Percentiles rank a stretch among this genome's conserved stretches.
phyloP scores from a whole-genome alignment of 768 basidiomycete species.

The Lenzites betulinus region DNA sequence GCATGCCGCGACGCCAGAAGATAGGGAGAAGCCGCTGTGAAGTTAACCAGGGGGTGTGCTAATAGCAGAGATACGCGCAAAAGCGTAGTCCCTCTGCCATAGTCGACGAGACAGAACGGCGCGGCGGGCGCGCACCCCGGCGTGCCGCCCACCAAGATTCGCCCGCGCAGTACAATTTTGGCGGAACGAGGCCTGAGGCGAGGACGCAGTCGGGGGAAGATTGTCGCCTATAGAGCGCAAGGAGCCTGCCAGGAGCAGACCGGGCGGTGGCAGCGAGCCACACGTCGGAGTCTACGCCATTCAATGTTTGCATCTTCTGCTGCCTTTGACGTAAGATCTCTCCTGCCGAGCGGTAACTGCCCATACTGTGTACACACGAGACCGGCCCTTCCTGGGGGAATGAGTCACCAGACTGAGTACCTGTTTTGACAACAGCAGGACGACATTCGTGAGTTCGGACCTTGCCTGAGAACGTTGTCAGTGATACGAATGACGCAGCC shows the following conservation, averaged over 20 bases:
- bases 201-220: constrained; percentile 4
- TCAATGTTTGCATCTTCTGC: constrained; percentile 7
- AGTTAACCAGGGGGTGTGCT: not conserved
- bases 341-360: constrained; percentile 11
- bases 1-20: constrained; percentile 12
- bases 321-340: constrained; percentile 17
- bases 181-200: not conserved
- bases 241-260: not conserved
- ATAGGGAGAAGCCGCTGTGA: constrained; percentile 11
- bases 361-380: constrained; percentile 9
- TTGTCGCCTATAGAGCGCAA: constrained; percentile 6
- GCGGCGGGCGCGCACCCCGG: constrained; percentile 16
- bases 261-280: constrained; percentile 8
- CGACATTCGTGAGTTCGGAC: constrained; percentile 2
- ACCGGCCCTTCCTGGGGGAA: not conserved
- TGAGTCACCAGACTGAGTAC: constrained; percentile 13
- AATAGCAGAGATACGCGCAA: not conserved
- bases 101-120: constrained; percentile 3
- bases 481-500: not conserved
- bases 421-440: not conserved
- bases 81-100: constrained; percentile 1
- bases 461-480: constrained; percentile 12
- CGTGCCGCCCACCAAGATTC: not conserved
- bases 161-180: not conserved
- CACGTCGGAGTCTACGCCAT: constrained; percentile 1